Evolutionary conservation across 495 filamentous ascomycete species (phyloP).

Genomic region (Annulohypoxylon moriforme): DNA sequence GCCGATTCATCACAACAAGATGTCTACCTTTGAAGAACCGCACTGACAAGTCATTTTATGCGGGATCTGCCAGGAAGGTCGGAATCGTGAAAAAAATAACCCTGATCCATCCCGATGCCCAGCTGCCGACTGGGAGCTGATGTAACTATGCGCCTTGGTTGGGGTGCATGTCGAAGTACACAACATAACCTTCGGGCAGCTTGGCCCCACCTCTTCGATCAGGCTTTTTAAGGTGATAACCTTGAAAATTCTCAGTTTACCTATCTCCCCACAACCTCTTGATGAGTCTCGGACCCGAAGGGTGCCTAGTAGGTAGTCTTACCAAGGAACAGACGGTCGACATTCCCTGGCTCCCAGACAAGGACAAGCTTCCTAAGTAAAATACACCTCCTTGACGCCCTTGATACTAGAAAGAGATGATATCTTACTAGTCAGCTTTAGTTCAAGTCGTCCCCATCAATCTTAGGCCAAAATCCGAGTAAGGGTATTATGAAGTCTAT

Average conservation of each 20-base stretch:
- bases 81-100: constrained; percentile 5
- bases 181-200: constrained; percentile 28
- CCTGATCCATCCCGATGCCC: not conserved
- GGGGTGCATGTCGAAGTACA: constrained; percentile 21
- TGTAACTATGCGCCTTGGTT: constrained; percentile 19
- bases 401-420: not conserved
- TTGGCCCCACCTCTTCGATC: constrained; percentile 9
- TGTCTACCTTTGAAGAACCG: constrained; percentile 5
- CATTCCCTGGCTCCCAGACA: not conserved
- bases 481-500: not conserved
- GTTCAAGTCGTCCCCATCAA: not conserved
- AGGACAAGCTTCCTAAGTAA: not conserved
- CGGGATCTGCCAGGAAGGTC: not conserved
- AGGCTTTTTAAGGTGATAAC: constrained; percentile 26
- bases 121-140: not conserved
- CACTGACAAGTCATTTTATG: constrained; percentile 1
- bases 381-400: not conserved
- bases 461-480: too few species aligned
- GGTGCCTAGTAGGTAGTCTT: not conserved
- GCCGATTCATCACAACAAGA: not conserved
- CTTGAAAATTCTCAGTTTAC: not conserved
- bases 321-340: not conserved
- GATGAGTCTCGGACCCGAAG: constrained; percentile 24
- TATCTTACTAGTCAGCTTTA: not conserved
- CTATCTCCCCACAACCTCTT: constrained; percentile 1